Percentiles rank a stretch among this genome's conserved stretches.
These are phyloP conservation scores for Populus deltoides DNA, from an alignment of 345 rosid species.

Conservation along the genomic window DNA sequence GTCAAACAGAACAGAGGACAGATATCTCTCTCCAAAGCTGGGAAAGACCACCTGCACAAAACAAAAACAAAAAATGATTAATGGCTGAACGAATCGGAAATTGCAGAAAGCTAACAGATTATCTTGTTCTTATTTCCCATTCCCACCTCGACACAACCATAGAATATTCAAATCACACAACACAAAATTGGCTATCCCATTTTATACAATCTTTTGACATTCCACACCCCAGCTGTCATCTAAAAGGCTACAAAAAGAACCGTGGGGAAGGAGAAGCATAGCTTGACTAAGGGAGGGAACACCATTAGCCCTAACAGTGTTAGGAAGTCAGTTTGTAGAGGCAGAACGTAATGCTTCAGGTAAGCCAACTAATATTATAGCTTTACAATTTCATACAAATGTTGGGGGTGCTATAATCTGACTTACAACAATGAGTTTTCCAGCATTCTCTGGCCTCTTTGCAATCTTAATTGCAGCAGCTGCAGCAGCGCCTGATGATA, in stretches of 20 bases:
- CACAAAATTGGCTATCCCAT: neutral
- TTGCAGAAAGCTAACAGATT: neutral
- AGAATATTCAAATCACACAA: neutral
- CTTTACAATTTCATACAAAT: neutral
- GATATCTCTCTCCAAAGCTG: slow-evolving; percentile 83
- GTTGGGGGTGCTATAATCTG: neutral
- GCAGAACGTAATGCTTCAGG: neutral
- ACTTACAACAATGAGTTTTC: slow-evolving; percentile 64
- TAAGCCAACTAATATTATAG: neutral
- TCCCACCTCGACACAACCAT: too few species aligned
- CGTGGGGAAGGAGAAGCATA: too few species aligned
- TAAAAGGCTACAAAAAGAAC: neutral
- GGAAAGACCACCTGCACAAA: slow-evolving; percentile 35
- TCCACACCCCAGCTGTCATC: neutral
- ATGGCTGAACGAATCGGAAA: neutral
- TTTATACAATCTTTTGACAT: neutral
- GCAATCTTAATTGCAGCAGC: slow-evolving; percentile 59
- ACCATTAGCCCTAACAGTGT: too few species aligned
- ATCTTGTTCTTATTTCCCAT: neutral
- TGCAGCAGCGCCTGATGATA: slow-evolving; percentile 70
- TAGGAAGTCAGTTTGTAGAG: too few species aligned
- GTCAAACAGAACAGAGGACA: slow-evolving; percentile 71
- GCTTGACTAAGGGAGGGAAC: too few species aligned
- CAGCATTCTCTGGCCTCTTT: slow-evolving; percentile 55
- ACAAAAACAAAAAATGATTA: neutral